A percentile compares a stretch with the other conserved stretches of the same genome.
Evolutionary conservation across 495 filamentous ascomycete species (phyloP).

Genomic region (Bombardia bombarda): DNA sequence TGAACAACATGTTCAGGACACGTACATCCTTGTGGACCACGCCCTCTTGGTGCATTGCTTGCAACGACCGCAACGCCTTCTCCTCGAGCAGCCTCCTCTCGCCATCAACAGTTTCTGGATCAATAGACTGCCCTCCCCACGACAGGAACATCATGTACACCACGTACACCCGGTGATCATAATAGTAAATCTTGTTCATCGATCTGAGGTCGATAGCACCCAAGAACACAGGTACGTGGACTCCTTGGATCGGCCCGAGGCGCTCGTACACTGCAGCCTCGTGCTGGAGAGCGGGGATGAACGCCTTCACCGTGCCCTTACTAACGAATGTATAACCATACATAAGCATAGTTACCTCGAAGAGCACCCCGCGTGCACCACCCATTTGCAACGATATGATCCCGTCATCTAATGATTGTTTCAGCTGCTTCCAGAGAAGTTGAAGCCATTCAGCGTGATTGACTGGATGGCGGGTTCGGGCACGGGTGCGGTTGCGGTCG

Average conservation of each 20-base stretch:
- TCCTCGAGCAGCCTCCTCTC: background rate
- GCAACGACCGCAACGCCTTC: conserved; percentile 6
- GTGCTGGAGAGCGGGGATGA: conserved; percentile 28
- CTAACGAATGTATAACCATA: conserved; percentile 41
- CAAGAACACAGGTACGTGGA: conserved; percentile 33
- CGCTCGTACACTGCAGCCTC: conserved; percentile 33
- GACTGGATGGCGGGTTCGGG: conserved; percentile 7
- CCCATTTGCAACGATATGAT: conserved; percentile 6
- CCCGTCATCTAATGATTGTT: conserved; percentile 13
- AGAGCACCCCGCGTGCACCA: conserved; percentile 25
- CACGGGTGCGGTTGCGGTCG: background rate
- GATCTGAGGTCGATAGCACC: conserved; percentile 31
- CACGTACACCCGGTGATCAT: conserved; percentile 31
- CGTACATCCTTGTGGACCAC: conserved; percentile 16
- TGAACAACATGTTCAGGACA: conserved; percentile 9
- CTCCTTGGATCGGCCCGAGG: conserved; percentile 28
- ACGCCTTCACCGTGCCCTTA: conserved; percentile 34
- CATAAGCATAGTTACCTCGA: conserved; percentile 30
- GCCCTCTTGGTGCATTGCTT: conserved; percentile 13
- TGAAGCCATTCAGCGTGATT: conserved; percentile 4
- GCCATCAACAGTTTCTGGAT: background rate
- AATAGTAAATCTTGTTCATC: conserved; percentile 22
- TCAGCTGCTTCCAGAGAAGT: conserved; percentile 19
- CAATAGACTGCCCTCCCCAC: conserved; percentile 20
- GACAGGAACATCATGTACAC: conserved; percentile 40